Conservation (phyloP, 2,329 filamentous ascomycete genomes). For the Ascochyta pisi region DNA sequence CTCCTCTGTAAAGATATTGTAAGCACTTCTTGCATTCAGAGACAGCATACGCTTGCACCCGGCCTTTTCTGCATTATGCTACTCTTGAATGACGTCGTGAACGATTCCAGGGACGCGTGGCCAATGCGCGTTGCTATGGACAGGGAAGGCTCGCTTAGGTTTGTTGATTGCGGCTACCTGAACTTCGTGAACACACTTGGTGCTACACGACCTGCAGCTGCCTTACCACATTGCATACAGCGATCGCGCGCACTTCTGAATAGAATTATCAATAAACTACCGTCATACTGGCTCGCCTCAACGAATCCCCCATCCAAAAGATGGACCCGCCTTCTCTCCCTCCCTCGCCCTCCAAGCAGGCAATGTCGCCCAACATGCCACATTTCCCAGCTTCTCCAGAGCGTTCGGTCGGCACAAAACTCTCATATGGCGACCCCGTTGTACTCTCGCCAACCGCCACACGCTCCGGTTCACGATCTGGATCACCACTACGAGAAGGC, state of each 20-base stretch:
- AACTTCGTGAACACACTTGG: slow-evolving; percentile 18
- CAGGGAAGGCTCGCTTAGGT: slow-evolving; percentile 29
- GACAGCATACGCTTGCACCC: too few relatives aligned
- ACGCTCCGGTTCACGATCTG: slow-evolving; percentile 20
- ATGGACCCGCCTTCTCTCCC: slow-evolving; percentile 45
- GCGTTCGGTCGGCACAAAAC: slow-evolving; percentile 61
- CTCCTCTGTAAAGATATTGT: too few relatives aligned
- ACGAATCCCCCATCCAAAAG: slow-evolving; percentile 41
- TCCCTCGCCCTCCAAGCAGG: slow-evolving; percentile 56
- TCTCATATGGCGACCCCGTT: slow-evolving; percentile 37
- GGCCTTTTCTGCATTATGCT: too few relatives aligned
- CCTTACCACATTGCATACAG: slow-evolving; percentile 17
- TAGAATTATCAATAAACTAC: slow-evolving; percentile 18
- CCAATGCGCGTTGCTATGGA: slow-evolving; percentile 37
- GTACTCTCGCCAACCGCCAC: slow-evolving; percentile 34
- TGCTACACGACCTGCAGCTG: slow-evolving; percentile 17
- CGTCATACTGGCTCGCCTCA: slow-evolving; percentile 49
- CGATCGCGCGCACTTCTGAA: slow-evolving; percentile 8
- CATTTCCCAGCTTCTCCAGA: slow-evolving; percentile 69
- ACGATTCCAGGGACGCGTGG: slow-evolving; percentile 14
- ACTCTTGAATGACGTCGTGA: slow-evolving; percentile 5
- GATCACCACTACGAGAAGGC: slow-evolving; percentile 51
- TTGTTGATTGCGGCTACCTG: slow-evolving; percentile 34
- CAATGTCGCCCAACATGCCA: slow-evolving; percentile 63
- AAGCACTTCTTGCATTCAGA: too few relatives aligned